Percentiles rank a stretch among this genome's conserved stretches.
These are phyloP conservation scores for Triticum turgidum DNA, from an alignment of 176 grass and related monocot species.

Conservation along the genomic window DNA sequence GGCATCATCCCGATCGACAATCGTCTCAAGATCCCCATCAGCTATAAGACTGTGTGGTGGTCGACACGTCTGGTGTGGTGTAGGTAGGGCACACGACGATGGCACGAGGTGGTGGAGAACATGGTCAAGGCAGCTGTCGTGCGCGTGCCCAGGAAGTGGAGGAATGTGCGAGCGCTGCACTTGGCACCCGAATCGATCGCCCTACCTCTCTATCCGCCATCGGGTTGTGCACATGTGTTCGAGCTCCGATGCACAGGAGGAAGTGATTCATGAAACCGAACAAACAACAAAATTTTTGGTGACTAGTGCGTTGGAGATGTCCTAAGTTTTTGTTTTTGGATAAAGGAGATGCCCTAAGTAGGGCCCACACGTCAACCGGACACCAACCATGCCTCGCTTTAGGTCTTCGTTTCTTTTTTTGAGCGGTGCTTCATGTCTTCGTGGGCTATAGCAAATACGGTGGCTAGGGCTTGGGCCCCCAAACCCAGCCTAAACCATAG, in stretches of 20 bases:
- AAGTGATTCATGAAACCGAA: too few relatives aligned
- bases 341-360: background rate
- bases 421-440: background rate
- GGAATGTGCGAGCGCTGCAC: constrained; percentile 56
- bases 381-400: background rate
- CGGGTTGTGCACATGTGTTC: background rate
- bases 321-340: background rate
- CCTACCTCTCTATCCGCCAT: constrained; percentile 41
- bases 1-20: constrained; percentile 46
- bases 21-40: constrained; percentile 21
- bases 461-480: background rate
- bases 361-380: background rate
- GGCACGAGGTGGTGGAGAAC: constrained; percentile 40
- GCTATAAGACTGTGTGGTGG: constrained; percentile 37
- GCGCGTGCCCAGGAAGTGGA: constrained; percentile 60
- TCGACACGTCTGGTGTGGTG: constrained; percentile 39
- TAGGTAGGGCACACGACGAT: constrained; percentile 36
- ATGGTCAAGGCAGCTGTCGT: constrained; percentile 38
- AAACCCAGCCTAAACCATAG: background rate
- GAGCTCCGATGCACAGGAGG: too few relatives aligned
- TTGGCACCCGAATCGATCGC: constrained; percentile 47
- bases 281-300: too few relatives aligned
- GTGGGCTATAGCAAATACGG: background rate
- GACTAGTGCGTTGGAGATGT: too few relatives aligned
- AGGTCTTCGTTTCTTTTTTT: too few relatives aligned